Evolutionary conservation across 2,329 filamentous ascomycete genomes (phyloP).

Genomic region (Coniosporium tulheliwenetii): DNA sequence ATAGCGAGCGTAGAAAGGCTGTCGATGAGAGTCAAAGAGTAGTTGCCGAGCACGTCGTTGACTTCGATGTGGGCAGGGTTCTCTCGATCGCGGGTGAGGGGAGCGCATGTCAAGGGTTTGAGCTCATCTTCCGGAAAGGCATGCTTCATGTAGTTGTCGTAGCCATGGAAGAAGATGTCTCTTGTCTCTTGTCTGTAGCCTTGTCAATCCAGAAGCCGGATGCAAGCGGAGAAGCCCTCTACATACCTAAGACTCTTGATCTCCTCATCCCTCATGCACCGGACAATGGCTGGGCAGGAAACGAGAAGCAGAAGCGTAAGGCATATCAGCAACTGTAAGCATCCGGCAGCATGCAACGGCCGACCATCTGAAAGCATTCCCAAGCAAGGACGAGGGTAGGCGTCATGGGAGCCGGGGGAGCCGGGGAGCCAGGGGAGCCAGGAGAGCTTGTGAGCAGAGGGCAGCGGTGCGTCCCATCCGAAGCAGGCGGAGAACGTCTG

Average conservation of each 20-base stretch:
- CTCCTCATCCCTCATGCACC: conserved; percentile 29
- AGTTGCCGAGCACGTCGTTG: conserved; percentile 94
- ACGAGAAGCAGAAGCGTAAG: conserved; percentile 14
- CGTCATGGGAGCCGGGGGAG: conserved; percentile 14
- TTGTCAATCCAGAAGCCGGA: not conserved
- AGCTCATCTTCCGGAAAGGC: conserved; percentile 96
- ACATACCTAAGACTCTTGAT: conserved; percentile 21
- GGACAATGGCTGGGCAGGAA: conserved; percentile 16
- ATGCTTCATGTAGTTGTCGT: conserved; percentile 82
- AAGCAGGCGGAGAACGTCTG: too few species aligned
- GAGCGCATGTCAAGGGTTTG: conserved; percentile 68
- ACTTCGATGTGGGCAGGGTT: conserved; percentile 71
- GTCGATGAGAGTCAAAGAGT: conserved; percentile 89
- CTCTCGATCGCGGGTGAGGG: conserved; percentile 66
- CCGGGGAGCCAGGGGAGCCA: too few species aligned
- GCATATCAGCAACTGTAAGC: conserved; percentile 10
- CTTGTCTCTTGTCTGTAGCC: conserved; percentile 26
- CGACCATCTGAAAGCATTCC: conserved; percentile 11
- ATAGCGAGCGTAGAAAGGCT: conserved; percentile 90
- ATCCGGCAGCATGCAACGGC: not conserved
- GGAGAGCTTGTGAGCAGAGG: too few species aligned
- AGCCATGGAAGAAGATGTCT: conserved; percentile 93
- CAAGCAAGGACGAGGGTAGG: conserved; percentile 10
- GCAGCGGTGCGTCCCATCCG: too few species aligned
- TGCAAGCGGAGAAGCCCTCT: not conserved